Evolutionary conservation across 2,329 filamentous ascomycete genomes (phyloP), one percentile per base, ranked within the genome.

Genomic region (Tothia fuscella): DNA sequence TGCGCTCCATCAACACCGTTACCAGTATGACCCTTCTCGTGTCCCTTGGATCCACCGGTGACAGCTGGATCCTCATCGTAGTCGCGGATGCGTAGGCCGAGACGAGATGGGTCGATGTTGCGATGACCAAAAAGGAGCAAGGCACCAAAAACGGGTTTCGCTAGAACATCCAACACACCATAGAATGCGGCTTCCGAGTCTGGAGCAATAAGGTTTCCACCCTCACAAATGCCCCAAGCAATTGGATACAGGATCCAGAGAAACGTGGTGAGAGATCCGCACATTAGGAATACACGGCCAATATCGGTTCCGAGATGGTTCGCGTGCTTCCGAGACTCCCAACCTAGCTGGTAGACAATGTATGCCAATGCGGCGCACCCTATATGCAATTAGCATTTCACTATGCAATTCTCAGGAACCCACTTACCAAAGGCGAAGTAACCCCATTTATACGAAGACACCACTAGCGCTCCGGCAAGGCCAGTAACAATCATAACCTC

Each of bases 101-200:
- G 61, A 12, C 64, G 59, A 4, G 64, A 59, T 7, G 75, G 71
- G 34, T 75, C 69, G 38, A 81, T 80, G 48, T 71, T 72, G 35
- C 74, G 66, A 55, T 81, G 78, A 1, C 76, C 75, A 60, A 64
- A 75, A 38, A 83, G 61, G 1, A 83, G 65, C 1, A 80, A 53
- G 10, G 65, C 62, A 13, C 74, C 74, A 48, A 82, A 82, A 6
- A 72, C 63, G 0, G 76, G 74, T 61, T 82, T 82, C 5, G 78
- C 70, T 3, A 80, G 46, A 4, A 82, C 57, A 46, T 83, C 79
- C 0, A 84, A 65, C 3, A 82, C 60, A 31, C 78, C 76, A 52
- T 83, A 84, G 54, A 82, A 81, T 45, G 80, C 60, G 9, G 76
- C 75, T 53, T 83, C 79, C 0, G 72, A 74, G 52, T 83, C 78